A percentile compares a stretch with the other conserved stretches of the same genome.
Conservation (phyloP, 768 basidiomycete species). For the Suillus spraguei region DNA sequence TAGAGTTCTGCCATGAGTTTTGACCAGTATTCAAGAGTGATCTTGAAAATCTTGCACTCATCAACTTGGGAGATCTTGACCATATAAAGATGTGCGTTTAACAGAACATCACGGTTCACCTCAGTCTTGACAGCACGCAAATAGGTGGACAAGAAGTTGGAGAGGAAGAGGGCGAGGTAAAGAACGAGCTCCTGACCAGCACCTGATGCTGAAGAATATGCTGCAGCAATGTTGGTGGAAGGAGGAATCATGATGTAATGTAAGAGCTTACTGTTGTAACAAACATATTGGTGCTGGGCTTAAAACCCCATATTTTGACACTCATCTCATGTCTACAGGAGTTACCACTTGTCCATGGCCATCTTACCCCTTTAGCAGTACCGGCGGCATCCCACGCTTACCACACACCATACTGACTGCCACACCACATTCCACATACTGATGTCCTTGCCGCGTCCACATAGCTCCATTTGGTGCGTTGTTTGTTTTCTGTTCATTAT, state of each 20-base stretch:
- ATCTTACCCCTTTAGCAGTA: too few relatives aligned
- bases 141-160: conserved; percentile 94
- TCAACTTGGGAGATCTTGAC: conserved; percentile 98
- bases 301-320: too few relatives aligned
- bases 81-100: conserved; percentile 98
- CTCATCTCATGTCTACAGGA: too few relatives aligned
- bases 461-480: too few relatives aligned
- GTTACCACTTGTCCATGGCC: too few relatives aligned
- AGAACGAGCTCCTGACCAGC: conserved; percentile 96
- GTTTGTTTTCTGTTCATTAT: too few relatives aligned
- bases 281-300: too few relatives aligned
- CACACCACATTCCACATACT: too few relatives aligned
- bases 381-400: too few relatives aligned
- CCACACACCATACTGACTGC: too few relatives aligned
- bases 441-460: too few relatives aligned
- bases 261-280: too few relatives aligned
- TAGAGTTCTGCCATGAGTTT: conserved; percentile 96
- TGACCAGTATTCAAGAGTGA: conserved; percentile 96
- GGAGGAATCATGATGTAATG: conserved; percentile 98
- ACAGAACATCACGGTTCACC: conserved; percentile 84
- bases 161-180: conserved; percentile 95
- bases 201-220: conserved; percentile 88
- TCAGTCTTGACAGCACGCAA: conserved; percentile 94
- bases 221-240: conserved; percentile 90
- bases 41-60: conserved; percentile 99